Evolutionary conservation across 2,329 filamentous ascomycete species (phyloP).

Genomic region (Neoascochyta sp.): DNA sequence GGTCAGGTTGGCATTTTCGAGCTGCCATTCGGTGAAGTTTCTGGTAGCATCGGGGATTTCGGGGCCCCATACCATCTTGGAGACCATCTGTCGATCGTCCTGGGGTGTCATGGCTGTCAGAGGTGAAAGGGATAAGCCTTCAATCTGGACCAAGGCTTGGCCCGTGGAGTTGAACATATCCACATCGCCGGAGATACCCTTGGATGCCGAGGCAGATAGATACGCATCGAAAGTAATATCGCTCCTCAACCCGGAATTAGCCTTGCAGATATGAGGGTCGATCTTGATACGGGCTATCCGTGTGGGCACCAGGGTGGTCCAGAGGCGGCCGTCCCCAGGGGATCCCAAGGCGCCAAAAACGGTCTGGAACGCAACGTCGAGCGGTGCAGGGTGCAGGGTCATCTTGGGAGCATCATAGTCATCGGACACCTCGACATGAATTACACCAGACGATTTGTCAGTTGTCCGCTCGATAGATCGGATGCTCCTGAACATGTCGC

Average conservation of each 20-base stretch:
- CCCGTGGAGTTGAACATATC: constrained; percentile 1
- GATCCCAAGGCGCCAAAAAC: constrained; percentile 26
- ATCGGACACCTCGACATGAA: not conserved
- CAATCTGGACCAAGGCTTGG: constrained; percentile 3
- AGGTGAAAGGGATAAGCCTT: constrained; percentile 6
- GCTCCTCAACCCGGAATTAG: too few relatives aligned
- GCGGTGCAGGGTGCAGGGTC: constrained; percentile 19
- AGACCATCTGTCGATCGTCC: constrained; percentile 7
- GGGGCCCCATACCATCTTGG: constrained; percentile 9
- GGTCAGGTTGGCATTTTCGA: not conserved
- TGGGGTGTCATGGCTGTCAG: constrained; percentile 1
- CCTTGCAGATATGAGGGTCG: constrained; percentile 6
- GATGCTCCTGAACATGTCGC: constrained; percentile 3
- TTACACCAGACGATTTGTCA: constrained; percentile 1
- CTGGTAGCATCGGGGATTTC: constrained; percentile 1
- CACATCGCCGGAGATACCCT: not conserved
- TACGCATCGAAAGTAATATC: constrained; percentile 1
- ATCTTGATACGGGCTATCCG: constrained; percentile 16
- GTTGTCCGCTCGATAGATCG: constrained; percentile 1
- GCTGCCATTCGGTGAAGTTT: not conserved
- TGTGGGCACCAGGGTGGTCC: constrained; percentile 5
- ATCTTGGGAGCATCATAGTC: not conserved
- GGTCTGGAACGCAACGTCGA: constrained; percentile 34
- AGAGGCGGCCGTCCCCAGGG: constrained; percentile 26
- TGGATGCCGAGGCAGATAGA: not conserved